Evolutionary conservation across 2,329 filamentous ascomycete genomes (phyloP).

Genomic region (Alternaria consortialis): DNA sequence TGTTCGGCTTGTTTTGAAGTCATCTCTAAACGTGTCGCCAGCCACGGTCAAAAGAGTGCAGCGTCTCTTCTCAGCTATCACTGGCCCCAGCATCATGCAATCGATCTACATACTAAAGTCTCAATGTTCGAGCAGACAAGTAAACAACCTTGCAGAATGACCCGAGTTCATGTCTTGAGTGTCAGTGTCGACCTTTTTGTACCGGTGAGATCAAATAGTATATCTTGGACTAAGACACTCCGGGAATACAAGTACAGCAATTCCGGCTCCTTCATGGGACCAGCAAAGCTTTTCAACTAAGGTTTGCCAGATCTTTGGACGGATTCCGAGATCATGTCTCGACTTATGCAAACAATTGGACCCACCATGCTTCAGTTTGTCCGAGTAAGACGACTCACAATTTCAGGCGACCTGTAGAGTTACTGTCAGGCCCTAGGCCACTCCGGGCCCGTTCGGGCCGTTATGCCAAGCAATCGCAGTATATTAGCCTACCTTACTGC

Average conservation of each 20-base stretch:
- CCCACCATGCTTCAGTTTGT: not conserved
- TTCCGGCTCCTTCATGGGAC: not conserved
- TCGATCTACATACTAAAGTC: not conserved
- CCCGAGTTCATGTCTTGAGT: not conserved
- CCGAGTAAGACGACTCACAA: not conserved
- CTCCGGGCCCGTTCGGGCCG: too few relatives aligned
- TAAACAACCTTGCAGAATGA: not conserved
- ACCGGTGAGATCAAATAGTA: not conserved
- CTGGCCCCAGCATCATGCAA: not conserved
- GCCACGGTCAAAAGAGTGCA: not conserved
- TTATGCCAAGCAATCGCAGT: too few relatives aligned
- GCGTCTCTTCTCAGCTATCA: not conserved
- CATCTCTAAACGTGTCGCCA: not conserved
- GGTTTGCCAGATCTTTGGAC: not conserved
- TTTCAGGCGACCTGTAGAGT: too few relatives aligned
- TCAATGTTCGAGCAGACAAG: not conserved
- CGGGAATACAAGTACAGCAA: not conserved
- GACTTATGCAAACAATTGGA: not conserved
- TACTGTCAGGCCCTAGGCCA: too few relatives aligned
- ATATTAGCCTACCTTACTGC: too few relatives aligned
- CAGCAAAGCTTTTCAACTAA: not conserved
- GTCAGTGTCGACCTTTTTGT: not conserved
- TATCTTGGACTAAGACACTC: not conserved
- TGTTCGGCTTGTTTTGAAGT: too few relatives aligned
- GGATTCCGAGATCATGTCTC: not conserved